Conservation (phyloP, 331 rosid species). For the Rosa hybrid region DNA sequence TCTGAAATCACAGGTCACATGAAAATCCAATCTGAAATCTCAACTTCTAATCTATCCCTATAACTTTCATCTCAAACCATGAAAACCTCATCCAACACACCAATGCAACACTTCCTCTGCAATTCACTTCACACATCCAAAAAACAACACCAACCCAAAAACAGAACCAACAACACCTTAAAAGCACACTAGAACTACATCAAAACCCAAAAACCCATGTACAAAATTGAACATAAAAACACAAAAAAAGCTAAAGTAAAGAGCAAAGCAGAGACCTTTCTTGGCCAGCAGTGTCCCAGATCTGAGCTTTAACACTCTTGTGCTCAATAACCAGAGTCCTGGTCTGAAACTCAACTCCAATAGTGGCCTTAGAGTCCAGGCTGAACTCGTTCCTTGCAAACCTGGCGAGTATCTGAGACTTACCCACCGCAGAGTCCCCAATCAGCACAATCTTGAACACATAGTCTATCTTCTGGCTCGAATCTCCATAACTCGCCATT, state of each 20-base stretch:
- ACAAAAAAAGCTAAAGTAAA: neutral
- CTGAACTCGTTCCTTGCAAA: slow-evolving; percentile 96
- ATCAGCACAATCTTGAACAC: slow-evolving; percentile 97
- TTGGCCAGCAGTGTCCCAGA: slow-evolving; percentile 99
- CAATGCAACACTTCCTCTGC: neutral
- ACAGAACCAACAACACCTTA: neutral
- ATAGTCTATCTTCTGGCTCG: slow-evolving; percentile 89
- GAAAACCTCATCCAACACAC: neutral
- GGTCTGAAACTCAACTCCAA: slow-evolving; percentile 98
- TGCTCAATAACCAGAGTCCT: slow-evolving; percentile 81
- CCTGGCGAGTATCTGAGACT: slow-evolving; percentile 89
- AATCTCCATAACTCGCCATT: slow-evolving; percentile 86
- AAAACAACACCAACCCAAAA: neutral
- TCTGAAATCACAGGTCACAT: neutral
- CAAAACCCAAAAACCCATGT: neutral
- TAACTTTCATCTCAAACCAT: neutral
- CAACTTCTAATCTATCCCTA: neutral
- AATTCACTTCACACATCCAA: neutral
- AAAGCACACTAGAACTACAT: neutral
- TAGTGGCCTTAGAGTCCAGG: slow-evolving; percentile 94
- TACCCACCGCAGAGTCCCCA: slow-evolving; percentile 97
- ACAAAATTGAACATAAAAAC: neutral
- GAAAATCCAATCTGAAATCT: neutral
- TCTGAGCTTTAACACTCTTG: slow-evolving; percentile 99
- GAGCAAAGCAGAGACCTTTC: slow-evolving; percentile 56